Base-by-base conservation (phyloP, 2,329 filamentous ascomycete species). In the Pyrenochaeta sp. region DNA sequence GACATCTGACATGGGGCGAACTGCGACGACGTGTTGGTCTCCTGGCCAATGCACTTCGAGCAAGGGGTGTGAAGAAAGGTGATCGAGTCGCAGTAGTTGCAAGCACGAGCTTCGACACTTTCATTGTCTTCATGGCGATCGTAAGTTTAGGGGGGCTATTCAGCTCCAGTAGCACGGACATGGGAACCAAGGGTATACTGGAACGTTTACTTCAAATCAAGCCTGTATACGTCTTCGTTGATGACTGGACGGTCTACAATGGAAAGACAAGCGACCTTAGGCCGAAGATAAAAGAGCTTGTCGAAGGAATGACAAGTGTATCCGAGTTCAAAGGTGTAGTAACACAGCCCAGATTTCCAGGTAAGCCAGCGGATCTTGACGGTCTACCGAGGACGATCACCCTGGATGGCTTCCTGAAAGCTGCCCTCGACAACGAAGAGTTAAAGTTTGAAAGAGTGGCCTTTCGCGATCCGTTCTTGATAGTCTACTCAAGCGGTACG, bases 211-310 rank as follows among this genome's bases (percentile, higher is more conserved):
- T 88, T 48, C 91, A 95, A 80, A 88, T 95, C 58, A 83, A 88
- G 64, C 92, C 92, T 3, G 89, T 86, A 76, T 91, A 87, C 72
- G 82, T 96, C n/a, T 95, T 96, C 72, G 88, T 94, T 70, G 92
- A 96, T 67, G 92, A 95, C 67, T 87, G 84, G 37, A 85, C 91
- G 0, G 78, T 94, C 2, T 96, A 96, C 67, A 94, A 94, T 65
- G 91, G 91, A 45, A 91, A 91, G 75, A 86, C 81, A 0, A 81
- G 90, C 25, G 91, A 95, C 68, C 80, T 96, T 39, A 82, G 90
- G 4, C 77, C 81, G 0, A 95, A 95, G 79, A 94, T 96, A 78
- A 75, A 76, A 27, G 85, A 89, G 37, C 83, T 92, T 19, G 82
- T 89, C 0, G 74, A 79, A 1, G 90, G 90, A 0, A 85, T 95